phyloP scores from a whole-genome alignment of 1,284 basidiomycete species.

The Trichosporon sp. region DNA sequence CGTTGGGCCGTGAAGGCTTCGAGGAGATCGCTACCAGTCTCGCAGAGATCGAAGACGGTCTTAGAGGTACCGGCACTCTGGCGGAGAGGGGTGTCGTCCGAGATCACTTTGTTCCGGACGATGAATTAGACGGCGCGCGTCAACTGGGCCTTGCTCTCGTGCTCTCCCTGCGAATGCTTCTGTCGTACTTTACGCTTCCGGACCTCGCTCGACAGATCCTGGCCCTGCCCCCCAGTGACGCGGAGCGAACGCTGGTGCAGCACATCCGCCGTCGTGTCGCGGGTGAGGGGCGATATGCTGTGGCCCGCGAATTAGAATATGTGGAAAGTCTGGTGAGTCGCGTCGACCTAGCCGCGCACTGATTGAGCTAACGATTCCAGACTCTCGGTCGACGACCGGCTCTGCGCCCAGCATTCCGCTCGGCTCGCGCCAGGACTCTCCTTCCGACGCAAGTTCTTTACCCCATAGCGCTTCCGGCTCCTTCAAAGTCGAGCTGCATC shows the following conservation, averaged over 20 bases:
- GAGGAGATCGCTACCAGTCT: constrained; percentile 50
- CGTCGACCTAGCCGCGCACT: background rate
- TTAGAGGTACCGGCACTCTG: constrained; percentile 35
- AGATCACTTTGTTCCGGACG: constrained; percentile 23
- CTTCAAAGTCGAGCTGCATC: constrained; percentile 50
- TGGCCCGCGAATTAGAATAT: constrained; percentile 52
- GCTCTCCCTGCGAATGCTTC: constrained; percentile 51
- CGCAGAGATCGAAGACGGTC: constrained; percentile 48
- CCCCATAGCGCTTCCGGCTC: constrained; percentile 50
- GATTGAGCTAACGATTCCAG: constrained; percentile 26
- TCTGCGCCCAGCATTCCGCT: constrained; percentile 51
- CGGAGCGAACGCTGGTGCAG: constrained; percentile 52
- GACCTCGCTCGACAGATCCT: constrained; percentile 51
- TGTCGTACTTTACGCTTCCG: constrained; percentile 52
- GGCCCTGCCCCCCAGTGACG: constrained; percentile 43
- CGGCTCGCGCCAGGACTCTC: constrained; percentile 49
- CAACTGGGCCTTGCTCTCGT: constrained; percentile 48
- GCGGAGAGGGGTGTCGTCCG: constrained; percentile 17
- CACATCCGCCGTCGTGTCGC: constrained; percentile 49
- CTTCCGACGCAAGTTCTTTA: constrained; percentile 42
- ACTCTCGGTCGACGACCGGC: constrained; percentile 45
- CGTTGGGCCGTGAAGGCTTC: constrained; percentile 48
- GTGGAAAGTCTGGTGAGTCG: constrained; percentile 48
- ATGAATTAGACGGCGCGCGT: constrained; percentile 41
- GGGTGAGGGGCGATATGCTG: constrained; percentile 52